Base-by-base conservation (phyloP, 2,329 filamentous ascomycete genomes). In the Alternaria dauci region DNA sequence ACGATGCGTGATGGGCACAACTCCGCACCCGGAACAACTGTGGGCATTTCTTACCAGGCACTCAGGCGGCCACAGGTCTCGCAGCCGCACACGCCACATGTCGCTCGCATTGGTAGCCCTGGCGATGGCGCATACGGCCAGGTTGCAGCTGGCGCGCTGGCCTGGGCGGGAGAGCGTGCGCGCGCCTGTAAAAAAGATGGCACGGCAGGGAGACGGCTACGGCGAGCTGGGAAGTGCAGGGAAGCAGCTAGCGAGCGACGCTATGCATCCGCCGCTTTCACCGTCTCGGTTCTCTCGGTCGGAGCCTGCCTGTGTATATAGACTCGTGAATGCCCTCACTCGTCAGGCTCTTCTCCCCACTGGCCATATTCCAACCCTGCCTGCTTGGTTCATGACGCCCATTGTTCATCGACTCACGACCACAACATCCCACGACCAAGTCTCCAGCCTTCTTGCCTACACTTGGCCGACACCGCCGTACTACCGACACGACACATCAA, bases 261-360 rank as follows among this genome's bases (percentile, higher is more conserved):
- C 62, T 58, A 59, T 47, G 41, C 26, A 63, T 66, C 65, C 64
- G 65, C 65, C 69, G 66, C 70, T 68, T 64, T 71, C 68, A 72
- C 68, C 67, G 67, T 70, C 70, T 70, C 67, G 66, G 63, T 59
- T 55, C 39, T 70, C 28, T 34, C 63, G 61, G 64, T 62, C 52
- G 56, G 43, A 57, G 36, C 43, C 9, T 50, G 52, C 36, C 48
- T 16, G 28, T 56, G 66, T 70, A 71, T 71, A 71, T 71, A 71
- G 66, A 52, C 59, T 59, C 65, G 61, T 39, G 58, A 46, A 61
- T 55, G 54, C 67, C 65, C 63, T 61, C 61, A 50, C 58, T 39
- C 56, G 51, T 61, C 52, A 48, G 46, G 67, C 63, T 65, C 65
- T 59, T 67, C 68, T 71, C 68, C 65, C 59, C 61, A 60, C 44